phyloP scores from a whole-genome alignment of 306 rosid genomes.

The Herpetospermum pedunculosum region DNA sequence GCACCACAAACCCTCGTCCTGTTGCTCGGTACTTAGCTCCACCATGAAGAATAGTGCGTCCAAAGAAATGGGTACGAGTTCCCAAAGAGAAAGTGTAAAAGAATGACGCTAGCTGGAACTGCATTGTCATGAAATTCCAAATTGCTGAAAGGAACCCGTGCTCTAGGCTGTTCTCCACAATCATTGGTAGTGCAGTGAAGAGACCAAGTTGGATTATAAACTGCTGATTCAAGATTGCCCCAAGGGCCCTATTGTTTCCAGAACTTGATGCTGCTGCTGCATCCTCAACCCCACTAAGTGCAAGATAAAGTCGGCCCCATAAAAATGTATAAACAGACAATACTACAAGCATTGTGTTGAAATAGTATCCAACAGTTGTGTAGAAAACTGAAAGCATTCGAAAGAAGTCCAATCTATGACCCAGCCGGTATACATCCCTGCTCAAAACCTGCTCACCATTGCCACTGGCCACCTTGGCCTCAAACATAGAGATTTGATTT shows the following conservation, averaged over 20 bases:
- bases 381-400: slow-evolving; percentile 94
- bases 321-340: slow-evolving; percentile 66
- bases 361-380: slow-evolving; percentile 67
- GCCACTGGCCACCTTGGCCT: slow-evolving; percentile 91
- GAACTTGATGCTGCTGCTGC: slow-evolving; percentile 14
- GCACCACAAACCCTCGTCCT: slow-evolving; percentile 95
- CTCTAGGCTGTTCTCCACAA: slow-evolving; percentile 82
- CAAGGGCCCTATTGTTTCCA: slow-evolving; percentile 64
- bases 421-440: slow-evolving; percentile 85
- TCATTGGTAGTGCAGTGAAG: slow-evolving; percentile 89
- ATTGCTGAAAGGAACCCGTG: slow-evolving; percentile 82
- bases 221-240: slow-evolving; percentile 76
- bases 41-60: slow-evolving; percentile 89
- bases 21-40: slow-evolving; percentile 96
- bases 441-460: slow-evolving; percentile 95
- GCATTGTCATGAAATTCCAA: slow-evolving; percentile 90
- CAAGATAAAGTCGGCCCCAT: slow-evolving; percentile 94
- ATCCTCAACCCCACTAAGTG: slow-evolving; percentile 73
- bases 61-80: slow-evolving; percentile 73
- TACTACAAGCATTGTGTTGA: slow-evolving; percentile 61
- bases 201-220: slow-evolving; percentile 78
- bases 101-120: slow-evolving; percentile 66
- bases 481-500: slow-evolving; percentile 91
- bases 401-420: slow-evolving; percentile 93
- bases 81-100: slow-evolving; percentile 86